These are phyloP conservation scores for Xeromyces bisporus DNA, from an alignment of 495 filamentous ascomycete species.

Conservation along the genomic window DNA sequence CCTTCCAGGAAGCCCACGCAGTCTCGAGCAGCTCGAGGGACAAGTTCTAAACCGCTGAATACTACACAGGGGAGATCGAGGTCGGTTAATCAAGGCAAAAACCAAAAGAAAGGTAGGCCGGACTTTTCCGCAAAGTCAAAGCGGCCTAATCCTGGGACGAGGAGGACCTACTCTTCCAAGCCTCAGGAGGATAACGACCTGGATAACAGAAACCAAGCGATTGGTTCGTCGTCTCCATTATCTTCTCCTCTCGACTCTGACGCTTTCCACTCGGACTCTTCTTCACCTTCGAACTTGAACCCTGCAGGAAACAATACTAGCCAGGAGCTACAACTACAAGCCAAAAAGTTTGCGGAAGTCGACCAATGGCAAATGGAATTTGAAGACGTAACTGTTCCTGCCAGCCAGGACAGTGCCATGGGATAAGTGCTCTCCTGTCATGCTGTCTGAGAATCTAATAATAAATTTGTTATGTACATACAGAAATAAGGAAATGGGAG, in stretches of 20 bases:
- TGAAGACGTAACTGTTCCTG: constrained; percentile 35
- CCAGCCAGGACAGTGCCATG: constrained; percentile 9
- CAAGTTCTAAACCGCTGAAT: constrained; percentile 8
- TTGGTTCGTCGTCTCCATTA: constrained; percentile 17
- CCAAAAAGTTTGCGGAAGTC: constrained; percentile 46
- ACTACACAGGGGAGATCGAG: constrained; percentile 5
- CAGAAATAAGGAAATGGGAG: too few relatives aligned
- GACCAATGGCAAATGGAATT: constrained; percentile 61
- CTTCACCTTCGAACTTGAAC: constrained; percentile 2
- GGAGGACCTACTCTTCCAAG: constrained; percentile 1
- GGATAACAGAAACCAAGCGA: constrained; percentile 18
- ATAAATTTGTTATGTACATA: too few relatives aligned
- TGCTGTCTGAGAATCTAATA: too few relatives aligned
- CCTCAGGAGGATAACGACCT: constrained; percentile 4
- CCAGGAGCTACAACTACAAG: constrained; percentile 21
- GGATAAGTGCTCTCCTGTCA: too few relatives aligned
- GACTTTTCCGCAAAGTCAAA: constrained; percentile 12
- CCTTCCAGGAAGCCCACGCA: constrained; percentile 11
- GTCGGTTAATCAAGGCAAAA: constrained; percentile 5
- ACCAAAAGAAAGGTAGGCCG: constrained; percentile 1
- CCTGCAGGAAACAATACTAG: constrained; percentile 12
- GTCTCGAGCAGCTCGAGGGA: constrained; percentile 4
- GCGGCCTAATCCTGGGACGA: constrained; percentile 15
- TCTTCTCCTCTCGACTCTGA: constrained; percentile 25
- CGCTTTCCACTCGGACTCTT: constrained; percentile 12